phyloP scores from a whole-genome alignment of 2,329 filamentous ascomycete species.

The Thielaviopsis punctulata region DNA sequence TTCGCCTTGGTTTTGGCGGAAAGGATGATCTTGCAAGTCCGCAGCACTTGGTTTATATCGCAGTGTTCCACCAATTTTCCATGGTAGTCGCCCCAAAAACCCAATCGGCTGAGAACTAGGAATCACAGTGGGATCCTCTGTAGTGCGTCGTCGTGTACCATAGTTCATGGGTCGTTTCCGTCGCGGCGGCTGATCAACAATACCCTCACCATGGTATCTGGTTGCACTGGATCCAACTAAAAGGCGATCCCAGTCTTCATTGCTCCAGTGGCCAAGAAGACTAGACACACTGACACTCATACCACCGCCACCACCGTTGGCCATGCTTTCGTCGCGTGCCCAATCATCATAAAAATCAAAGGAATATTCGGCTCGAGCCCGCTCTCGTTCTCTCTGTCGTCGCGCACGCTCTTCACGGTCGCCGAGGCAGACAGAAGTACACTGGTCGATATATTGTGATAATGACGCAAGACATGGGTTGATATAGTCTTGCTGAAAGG shows the following conservation, averaged over 20 bases:
- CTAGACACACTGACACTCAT: slow-evolving; percentile 24
- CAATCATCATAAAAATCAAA: slow-evolving; percentile 99
- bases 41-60: slow-evolving; percentile 84
- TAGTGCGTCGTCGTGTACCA: slow-evolving; percentile 42
- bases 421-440: slow-evolving; percentile 52
- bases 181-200: slow-evolving; percentile 45
- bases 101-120: slow-evolving; percentile 72
- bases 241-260: slow-evolving; percentile 70
- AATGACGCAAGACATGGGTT: slow-evolving; percentile 60
- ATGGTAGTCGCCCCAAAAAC: slow-evolving; percentile 69
- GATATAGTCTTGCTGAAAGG: slow-evolving; percentile 73
- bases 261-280: slow-evolving; percentile 56
- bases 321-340: slow-evolving; percentile 45
- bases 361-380: slow-evolving; percentile 55
- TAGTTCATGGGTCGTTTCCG: slow-evolving; percentile 80
- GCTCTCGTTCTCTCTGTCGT: slow-evolving; percentile 46
- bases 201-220: slow-evolving; percentile 12
- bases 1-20: slow-evolving; percentile 35
- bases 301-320: slow-evolving; percentile 24
- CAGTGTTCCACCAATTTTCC: slow-evolving; percentile 64
- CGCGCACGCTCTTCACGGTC: slow-evolving; percentile 58
- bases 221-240: slow-evolving; percentile 46
- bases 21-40: slow-evolving; percentile 75
- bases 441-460: slow-evolving; percentile 50
- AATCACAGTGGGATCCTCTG: slow-evolving; percentile 81